Evolutionary conservation across 177 flowering plant species (phyloP), one percentile per base, ranked within the genome.

Genomic region (Vitis hybrid): DNA sequence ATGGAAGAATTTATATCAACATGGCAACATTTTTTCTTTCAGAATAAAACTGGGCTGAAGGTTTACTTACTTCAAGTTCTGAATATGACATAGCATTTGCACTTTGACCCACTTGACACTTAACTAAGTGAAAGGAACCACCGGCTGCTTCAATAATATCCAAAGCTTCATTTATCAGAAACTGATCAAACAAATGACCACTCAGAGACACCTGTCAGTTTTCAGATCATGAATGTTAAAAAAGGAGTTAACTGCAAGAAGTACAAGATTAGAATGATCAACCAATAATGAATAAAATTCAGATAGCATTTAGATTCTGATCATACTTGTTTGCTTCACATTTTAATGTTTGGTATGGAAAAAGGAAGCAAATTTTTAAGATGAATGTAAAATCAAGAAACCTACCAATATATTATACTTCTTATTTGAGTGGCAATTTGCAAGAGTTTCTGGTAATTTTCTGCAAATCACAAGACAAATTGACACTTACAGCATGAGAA

Each of bases 141-240:
- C 98, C 98, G 1, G 98, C 99, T 68, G 92, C 92, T 89, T 96
- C 99, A 49, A 96, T 94, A 69, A 89, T 91, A 79, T 96, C 97
- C 74, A 96, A 73, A 21, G 98, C 98, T 79, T 92, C 97, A 75
- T 96, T 96, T 79, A 96, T 96, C 50, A 93, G 82, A 78, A 92
- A 91, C 56, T 89, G 77, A 82, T 96, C 99, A 78, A 96, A 96
- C 74, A 96, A 83, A 84, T 96, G 99, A 65, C 99, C 99, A 83
- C 91, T 94, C 56, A 96, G 73, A 75, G 99, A 96, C 17, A 95
- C 94, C 99, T 95, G 90, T 59, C 77, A 81, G 64, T 56, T 71
- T 63, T 11, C 54, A 52, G 15, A 60, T 72, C 56, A 64, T 3
- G 17, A 59, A 32, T 15, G n/a, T 45, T 2, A 48, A n/a, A 40